Evolutionary conservation across 2,329 filamentous ascomycete species (phyloP), one percentile per base, ranked within the genome.

Genomic region (Exophiala dermatitidis): DNA sequence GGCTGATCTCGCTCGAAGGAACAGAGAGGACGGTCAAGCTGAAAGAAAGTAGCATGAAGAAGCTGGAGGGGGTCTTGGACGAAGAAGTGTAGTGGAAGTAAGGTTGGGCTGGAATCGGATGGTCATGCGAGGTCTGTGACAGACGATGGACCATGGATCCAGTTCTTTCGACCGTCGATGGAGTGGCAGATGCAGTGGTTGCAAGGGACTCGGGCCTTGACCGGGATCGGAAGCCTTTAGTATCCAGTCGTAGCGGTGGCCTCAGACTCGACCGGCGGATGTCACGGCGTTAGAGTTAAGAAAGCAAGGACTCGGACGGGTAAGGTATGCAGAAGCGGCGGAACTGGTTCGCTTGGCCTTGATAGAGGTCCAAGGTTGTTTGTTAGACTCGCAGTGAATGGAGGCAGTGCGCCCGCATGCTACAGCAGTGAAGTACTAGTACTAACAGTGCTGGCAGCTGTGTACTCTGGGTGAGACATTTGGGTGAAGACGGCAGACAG

Each of bases 121-220:
- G 52, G 46, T 56, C 48, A 57, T 54, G 52, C 57, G 51, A 57
- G 57, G 51, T 56, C 12, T 41, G 38, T 52, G 57, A 52, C 53
- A 51, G 46, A 28, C 38, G 19, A 41, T 41, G 38, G 38, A 41
- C 9, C 38, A 26, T 26, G 38, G 38, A 41, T 41, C 38, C 38
- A 41, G 12, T 41, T 41, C 12, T 41, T 28, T 41, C 36, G 34
- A 19, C 34, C 41, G n/a, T n/a, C 26, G 38, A n/a, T 31, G 29
- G 28, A n/a, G 31, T 28, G 31, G 33, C 45, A 5, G 32, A 47
- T 12, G 31, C n/a, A 26, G 10, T 10, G 40, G 7, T 8, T 7
- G 32, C 29, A 19, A 37, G 28, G 45, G 45, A 34, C 28, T 32
- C 31, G 45, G 45, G n/a, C 28, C 3, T 47, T 34, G 45, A 33